Percentiles rank a stretch among this genome's conserved stretches.
phyloP scores from a whole-genome alignment of 371 early-diverging fungal genomes.

The Saksenaea oblongispora region DNA sequence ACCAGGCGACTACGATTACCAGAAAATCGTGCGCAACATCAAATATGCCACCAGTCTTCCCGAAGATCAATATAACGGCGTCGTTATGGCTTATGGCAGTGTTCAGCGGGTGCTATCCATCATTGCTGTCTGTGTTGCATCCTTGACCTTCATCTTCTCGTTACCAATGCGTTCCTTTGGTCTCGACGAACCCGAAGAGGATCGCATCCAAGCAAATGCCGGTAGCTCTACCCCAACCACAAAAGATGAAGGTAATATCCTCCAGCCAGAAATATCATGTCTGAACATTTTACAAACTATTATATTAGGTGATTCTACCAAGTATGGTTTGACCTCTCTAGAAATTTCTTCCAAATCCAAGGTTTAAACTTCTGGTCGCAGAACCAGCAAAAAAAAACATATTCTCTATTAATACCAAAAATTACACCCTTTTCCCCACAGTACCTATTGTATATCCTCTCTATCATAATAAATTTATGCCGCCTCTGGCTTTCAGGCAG shows the following conservation, averaged over 20 bases:
- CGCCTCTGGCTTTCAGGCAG: too few relatives aligned
- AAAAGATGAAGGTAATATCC: not conserved
- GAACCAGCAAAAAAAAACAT: not conserved
- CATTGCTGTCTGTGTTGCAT: slow-evolving; percentile 28
- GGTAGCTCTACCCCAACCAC: not conserved
- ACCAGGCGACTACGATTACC: slow-evolving; percentile 38
- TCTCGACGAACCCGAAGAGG: slow-evolving; percentile 14
- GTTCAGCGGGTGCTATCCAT: slow-evolving; percentile 34
- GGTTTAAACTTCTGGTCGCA: not conserved
- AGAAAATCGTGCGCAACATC: slow-evolving; percentile 27
- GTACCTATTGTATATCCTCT: too few relatives aligned
- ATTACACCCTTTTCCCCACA: not conserved
- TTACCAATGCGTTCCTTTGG: slow-evolving; percentile 37
- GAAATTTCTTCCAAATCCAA: not conserved
- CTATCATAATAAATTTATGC: too few relatives aligned
- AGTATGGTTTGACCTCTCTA: not conserved
- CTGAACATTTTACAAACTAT: not conserved
- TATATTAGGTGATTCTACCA: not conserved
- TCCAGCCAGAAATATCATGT: not conserved
- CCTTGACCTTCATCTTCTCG: slow-evolving; percentile 28
- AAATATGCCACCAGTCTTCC: slow-evolving; percentile 27
- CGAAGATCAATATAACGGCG: slow-evolving; percentile 29
- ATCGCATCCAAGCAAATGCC: not conserved
- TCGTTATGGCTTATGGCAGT: slow-evolving; percentile 28
- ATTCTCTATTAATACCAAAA: not conserved